A percentile compares a stretch with the other conserved stretches of the same genome.
Evolutionary conservation across 164 flowering plant genomes (phyloP).

Genomic region (Aristolochia fimbriata): DNA sequence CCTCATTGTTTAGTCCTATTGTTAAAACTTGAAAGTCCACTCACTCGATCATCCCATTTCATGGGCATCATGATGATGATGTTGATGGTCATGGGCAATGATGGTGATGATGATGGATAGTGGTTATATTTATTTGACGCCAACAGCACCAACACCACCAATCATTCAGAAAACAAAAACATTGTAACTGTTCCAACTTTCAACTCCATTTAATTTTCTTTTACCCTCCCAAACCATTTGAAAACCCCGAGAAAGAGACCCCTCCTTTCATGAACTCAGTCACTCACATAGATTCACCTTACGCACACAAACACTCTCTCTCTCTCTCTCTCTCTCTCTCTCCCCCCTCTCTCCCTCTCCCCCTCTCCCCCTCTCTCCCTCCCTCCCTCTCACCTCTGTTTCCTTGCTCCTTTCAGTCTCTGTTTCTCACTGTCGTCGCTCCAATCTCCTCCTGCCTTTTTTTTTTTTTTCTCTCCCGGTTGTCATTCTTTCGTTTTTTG

Average conservation of each 20-base stretch:
- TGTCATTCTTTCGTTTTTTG: slow-evolving; percentile 3
- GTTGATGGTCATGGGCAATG: background rate
- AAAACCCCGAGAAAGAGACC: slow-evolving; percentile 23
- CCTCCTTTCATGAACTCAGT: slow-evolving; percentile 4
- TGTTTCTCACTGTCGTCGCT: background rate
- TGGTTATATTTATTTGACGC: background rate
- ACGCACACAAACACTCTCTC: background rate
- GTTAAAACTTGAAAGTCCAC: slow-evolving; percentile 1
- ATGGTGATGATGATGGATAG: slow-evolving; percentile 2
- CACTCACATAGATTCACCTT: slow-evolving; percentile 7
- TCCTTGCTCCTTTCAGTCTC: background rate
- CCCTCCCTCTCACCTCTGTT: too few species aligned
- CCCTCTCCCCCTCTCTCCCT: background rate
- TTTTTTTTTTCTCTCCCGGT: background rate
- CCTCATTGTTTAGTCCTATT: background rate
- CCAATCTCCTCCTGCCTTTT: too few species aligned
- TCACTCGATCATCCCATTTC: background rate
- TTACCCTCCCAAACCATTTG: slow-evolving; percentile 31
- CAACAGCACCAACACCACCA: slow-evolving; percentile 7
- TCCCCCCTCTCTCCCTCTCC: background rate
- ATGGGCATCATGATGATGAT: background rate
- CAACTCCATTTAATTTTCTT: slow-evolving; percentile 10
- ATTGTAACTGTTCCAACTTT: slow-evolving; percentile 4
- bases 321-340: background rate
- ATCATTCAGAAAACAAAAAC: slow-evolving; percentile 7